Conservation (phyloP, 345 rosid species). For the Noccaea bulbosa region DNA sequence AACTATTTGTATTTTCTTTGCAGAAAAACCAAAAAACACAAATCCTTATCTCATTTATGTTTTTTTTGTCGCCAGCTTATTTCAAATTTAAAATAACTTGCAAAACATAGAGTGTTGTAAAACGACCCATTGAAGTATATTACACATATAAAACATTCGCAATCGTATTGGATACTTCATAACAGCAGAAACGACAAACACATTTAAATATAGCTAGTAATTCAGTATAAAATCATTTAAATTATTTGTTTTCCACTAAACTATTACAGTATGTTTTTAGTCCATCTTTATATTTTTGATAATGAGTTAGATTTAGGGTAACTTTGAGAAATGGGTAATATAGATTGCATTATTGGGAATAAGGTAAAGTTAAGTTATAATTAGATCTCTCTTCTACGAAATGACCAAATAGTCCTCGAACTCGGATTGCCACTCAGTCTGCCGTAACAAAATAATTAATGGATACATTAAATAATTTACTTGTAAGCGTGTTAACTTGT, state of each 20-base stretch:
- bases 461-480: no score
- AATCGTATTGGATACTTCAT: background rate
- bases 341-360: no score
- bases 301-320: no score
- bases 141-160: background rate
- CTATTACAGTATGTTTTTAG: background rate
- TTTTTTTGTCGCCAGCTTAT: no score
- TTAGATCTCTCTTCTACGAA: no score
- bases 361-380: no score
- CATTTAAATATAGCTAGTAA: background rate
- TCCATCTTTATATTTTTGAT: background rate
- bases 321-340: no score
- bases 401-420: no score
- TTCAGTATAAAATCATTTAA: background rate
- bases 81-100: background rate
- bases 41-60: no score
- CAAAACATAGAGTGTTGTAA: background rate
- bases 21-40: background rate
- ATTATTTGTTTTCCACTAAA: background rate
- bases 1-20: conserved; percentile 12
- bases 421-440: no score
- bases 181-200: background rate
- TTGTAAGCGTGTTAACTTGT: no score
- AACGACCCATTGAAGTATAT: background rate
- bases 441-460: no score